Conservation (phyloP, 2,329 filamentous ascomycete genomes). For the Clonostachys solani region DNA sequence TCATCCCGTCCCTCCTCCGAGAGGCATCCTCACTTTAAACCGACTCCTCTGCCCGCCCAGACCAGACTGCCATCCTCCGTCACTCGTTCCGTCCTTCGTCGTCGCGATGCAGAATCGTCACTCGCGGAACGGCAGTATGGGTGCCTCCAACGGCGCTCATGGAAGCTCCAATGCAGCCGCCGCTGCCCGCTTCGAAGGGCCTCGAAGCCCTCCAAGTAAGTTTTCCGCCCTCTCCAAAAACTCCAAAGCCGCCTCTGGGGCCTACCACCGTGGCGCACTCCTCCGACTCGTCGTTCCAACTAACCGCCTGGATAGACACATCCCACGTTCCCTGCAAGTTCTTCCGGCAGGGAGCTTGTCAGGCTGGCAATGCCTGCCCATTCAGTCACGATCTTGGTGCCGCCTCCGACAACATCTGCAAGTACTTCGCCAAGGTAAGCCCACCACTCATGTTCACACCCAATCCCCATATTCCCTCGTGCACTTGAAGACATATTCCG, state of each 20-base stretch:
- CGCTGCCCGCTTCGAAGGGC: constrained; percentile 48
- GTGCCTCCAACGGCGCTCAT: constrained; percentile 30
- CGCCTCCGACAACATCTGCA: constrained; percentile 86
- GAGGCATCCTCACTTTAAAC: no score
- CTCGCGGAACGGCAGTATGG: constrained; percentile 53
- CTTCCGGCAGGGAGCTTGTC: constrained; percentile 93
- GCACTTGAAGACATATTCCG: not conserved
- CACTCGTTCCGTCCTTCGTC: constrained; percentile 25
- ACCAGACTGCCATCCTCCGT: not conserved
- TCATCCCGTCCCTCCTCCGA: no score
- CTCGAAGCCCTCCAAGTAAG: constrained; percentile 60
- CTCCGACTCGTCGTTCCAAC: not conserved
- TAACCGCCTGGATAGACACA: constrained; percentile 58
- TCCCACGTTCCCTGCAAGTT: constrained; percentile 99
- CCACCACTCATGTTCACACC: not conserved
- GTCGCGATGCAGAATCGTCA: constrained; percentile 42
- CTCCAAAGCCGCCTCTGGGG: constrained; percentile 3
- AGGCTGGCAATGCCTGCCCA: constrained; percentile 92
- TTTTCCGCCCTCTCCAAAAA: constrained; percentile 12
- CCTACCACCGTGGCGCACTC: constrained; percentile 4
- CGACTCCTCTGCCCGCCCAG: no score
- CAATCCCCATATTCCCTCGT: not conserved
- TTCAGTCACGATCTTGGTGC: constrained; percentile 91
- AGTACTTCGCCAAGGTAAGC: constrained; percentile 93
- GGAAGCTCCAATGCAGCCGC: constrained; percentile 15